Percentiles rank a stretch among this genome's conserved stretches.
Evolutionary conservation across 768 basidiomycete genomes (phyloP).

Genomic region (Pleurotus giganteus): DNA sequence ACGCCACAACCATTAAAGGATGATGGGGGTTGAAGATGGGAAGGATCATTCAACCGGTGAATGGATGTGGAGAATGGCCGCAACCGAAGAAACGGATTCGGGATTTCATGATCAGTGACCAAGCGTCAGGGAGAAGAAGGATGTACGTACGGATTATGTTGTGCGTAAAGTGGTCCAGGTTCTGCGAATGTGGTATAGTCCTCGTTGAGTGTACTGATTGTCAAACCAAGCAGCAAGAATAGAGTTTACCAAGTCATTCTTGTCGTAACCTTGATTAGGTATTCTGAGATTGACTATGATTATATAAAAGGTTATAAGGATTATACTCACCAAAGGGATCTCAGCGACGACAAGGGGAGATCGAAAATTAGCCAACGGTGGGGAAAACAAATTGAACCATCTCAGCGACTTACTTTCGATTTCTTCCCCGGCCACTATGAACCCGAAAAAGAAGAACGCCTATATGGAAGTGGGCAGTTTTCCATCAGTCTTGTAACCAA

Average conservation of each 20-base stretch:
- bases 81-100: not conserved
- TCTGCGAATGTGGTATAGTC: slow-evolving; percentile 30
- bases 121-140: not conserved
- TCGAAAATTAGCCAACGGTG: not conserved
- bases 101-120: slow-evolving; percentile 7
- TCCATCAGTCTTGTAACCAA: slow-evolving; percentile 2
- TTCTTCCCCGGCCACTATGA: slow-evolving; percentile 71
- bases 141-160: slow-evolving; percentile 57
- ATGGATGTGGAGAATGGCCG: not conserved
- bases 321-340: slow-evolving; percentile 37
- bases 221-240: slow-evolving; percentile 2
- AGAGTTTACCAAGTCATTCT: slow-evolving; percentile 60
- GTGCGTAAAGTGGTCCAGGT: slow-evolving; percentile 70
- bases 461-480: slow-evolving; percentile 20
- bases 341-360: slow-evolving; percentile 13
- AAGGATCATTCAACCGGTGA: not conserved
- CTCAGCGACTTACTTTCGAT: slow-evolving; percentile 57
- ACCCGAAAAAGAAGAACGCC: slow-evolving; percentile 73
- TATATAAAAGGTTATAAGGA: slow-evolving; percentile 3
- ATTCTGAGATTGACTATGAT: not conserved
- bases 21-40: not conserved
- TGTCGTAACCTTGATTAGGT: slow-evolving; percentile 54
- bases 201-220: not conserved
- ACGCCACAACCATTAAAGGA: not conserved
- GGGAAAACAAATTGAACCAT: not conserved